Conservation (phyloP, 345 rosid genomes). For the Geranium rotundifolium region DNA sequence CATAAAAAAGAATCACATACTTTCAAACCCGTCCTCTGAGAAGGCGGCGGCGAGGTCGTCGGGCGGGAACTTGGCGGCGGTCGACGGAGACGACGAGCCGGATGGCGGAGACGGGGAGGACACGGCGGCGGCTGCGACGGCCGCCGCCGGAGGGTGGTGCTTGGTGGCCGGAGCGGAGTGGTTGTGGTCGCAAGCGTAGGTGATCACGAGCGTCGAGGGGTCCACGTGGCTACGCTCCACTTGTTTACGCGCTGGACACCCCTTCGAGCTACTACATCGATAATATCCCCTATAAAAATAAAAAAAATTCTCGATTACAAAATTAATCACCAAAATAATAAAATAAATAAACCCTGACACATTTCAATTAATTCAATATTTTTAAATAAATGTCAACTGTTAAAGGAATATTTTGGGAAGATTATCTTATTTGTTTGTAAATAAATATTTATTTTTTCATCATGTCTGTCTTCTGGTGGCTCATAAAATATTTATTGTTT, state of each 20-base stretch:
- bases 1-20: too few relatives aligned
- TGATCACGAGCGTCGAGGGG: constrained; percentile 45
- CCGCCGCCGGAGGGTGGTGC: constrained; percentile 18
- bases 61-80: neutral
- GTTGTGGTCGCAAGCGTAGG: constrained; percentile 63
- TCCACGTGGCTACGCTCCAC: constrained; percentile 67
- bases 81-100: constrained; percentile 3
- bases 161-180: constrained; percentile 41
- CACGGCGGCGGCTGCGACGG: constrained; percentile 7
- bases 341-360: too few relatives aligned
- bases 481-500: too few relatives aligned
- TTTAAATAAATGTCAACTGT: too few relatives aligned
- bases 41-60: constrained; percentile 3
- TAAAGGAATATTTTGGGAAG: too few relatives aligned
- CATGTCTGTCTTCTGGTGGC: too few relatives aligned
- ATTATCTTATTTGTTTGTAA: too few relatives aligned
- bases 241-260: constrained; percentile 76
- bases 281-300: constrained; percentile 54
- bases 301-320: too few relatives aligned
- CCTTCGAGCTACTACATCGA: constrained; percentile 70
- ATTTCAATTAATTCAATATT: too few relatives aligned
- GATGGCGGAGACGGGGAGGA: constrained; percentile 18
- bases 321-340: too few relatives aligned
- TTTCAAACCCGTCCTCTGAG: neutral
- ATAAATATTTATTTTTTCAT: too few relatives aligned